Evolutionary conservation across 2,329 filamentous ascomycete species (phyloP).

Genomic region (Arthrobotrys sphaeroides): DNA sequence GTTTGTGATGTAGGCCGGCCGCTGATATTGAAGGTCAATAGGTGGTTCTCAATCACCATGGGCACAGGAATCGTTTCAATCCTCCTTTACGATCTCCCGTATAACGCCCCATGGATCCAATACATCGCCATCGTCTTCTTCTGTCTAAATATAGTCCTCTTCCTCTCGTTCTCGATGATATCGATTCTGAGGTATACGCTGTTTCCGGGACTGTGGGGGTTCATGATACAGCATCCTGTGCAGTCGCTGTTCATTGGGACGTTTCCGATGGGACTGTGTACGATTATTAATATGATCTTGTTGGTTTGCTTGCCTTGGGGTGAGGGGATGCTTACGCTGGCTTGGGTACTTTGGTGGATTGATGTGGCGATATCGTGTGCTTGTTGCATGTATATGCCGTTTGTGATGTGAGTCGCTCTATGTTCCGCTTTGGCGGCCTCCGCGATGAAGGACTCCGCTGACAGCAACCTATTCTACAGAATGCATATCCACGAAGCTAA

Average conservation of each 20-base stretch:
- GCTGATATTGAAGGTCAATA: slow-evolving; percentile 47
- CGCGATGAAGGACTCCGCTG: background rate
- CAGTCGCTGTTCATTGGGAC: slow-evolving; percentile 76
- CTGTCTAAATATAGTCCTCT: slow-evolving; percentile 69
- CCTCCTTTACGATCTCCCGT: slow-evolving; percentile 71
- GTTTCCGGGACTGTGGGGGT: slow-evolving; percentile 73
- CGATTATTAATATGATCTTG: slow-evolving; percentile 73
- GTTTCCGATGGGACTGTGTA: slow-evolving; percentile 75
- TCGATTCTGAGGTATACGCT: slow-evolving; percentile 71
- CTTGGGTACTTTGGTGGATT: slow-evolving; percentile 70
- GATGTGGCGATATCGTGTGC: slow-evolving; percentile 67
- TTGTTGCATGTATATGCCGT: slow-evolving; percentile 68
- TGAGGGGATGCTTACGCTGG: slow-evolving; percentile 66
- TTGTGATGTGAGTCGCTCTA: slow-evolving; percentile 66
- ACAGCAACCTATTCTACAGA: slow-evolving; percentile 17
- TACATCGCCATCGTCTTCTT: slow-evolving; percentile 72
- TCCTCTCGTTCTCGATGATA: slow-evolving; percentile 67
- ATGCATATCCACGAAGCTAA: slow-evolving; percentile 62
- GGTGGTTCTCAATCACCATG: slow-evolving; percentile 72
- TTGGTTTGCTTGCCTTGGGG: slow-evolving; percentile 72
- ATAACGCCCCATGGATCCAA: slow-evolving; percentile 68
- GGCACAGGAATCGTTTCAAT: slow-evolving; percentile 75
- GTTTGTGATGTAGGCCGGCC: background rate
- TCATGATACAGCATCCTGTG: slow-evolving; percentile 73
- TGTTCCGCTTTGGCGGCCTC: too few relatives aligned